Conservation (phyloP, 805 yeast species). For the Barnettozyma salicaria region DNA sequence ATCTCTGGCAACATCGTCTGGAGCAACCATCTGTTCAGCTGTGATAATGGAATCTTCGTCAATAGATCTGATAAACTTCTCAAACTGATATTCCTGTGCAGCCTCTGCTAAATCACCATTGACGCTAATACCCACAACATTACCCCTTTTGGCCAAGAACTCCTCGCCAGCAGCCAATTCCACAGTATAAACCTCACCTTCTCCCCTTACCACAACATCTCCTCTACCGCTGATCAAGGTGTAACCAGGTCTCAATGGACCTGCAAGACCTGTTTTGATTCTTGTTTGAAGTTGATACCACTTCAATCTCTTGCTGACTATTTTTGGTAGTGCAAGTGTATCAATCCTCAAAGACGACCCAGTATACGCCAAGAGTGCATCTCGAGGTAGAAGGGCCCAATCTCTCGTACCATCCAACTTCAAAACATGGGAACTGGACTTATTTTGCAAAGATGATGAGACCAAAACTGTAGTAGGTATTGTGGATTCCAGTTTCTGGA, state of each 20-base stretch:
- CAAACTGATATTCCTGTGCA: slow-evolving; percentile 5
- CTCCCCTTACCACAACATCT: slow-evolving; percentile 45
- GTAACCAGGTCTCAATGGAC: slow-evolving; percentile 35
- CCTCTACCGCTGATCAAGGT: slow-evolving; percentile 53
- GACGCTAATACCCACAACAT: slow-evolving; percentile 45
- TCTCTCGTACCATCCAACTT: slow-evolving; percentile 53
- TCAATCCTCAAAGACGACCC: slow-evolving; percentile 46
- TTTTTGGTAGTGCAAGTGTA: slow-evolving; percentile 35
- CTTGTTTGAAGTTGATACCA: slow-evolving; percentile 15
- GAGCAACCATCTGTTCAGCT: not conserved
- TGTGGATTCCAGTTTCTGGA: slow-evolving; percentile 40
- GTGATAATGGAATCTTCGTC: not conserved
- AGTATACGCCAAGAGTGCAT: slow-evolving; percentile 44
- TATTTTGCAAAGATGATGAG: slow-evolving; percentile 8
- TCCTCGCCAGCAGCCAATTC: slow-evolving; percentile 41
- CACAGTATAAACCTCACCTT: slow-evolving; percentile 47
- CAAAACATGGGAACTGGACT: slow-evolving; percentile 20
- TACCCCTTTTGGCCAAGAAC: slow-evolving; percentile 39
- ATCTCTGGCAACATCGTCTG: slow-evolving; percentile 1
- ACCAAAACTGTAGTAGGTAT: slow-evolving; percentile 17
- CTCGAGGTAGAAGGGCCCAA: slow-evolving; percentile 51
- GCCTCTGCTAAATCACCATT: slow-evolving; percentile 31
- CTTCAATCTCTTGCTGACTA: slow-evolving; percentile 26
- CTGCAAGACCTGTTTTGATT: slow-evolving; percentile 36
- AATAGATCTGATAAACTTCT: slow-evolving; percentile 1